Evolutionary conservation across 2,329 filamentous ascomycete genomes (phyloP), one percentile per base, ranked within the genome.

Genomic region (Alternaria sp.): DNA sequence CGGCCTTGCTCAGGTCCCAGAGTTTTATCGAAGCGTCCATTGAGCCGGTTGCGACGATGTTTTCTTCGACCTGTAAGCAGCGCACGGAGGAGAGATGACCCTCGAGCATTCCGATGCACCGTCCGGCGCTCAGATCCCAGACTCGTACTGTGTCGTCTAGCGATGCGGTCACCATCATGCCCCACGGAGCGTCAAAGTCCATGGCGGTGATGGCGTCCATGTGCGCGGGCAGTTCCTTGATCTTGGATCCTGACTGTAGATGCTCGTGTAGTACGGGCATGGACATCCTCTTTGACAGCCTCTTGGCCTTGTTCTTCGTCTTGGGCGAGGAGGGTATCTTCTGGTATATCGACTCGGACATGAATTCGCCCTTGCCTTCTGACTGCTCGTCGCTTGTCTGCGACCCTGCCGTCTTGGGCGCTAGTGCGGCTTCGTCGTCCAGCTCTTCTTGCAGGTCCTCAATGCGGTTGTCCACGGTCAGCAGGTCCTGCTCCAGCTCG

Each of bases 311-410:
- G 68, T 85, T 81, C 68, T 86, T 83, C 23, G 84, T 86, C 8
- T 49, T 59, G 32, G 60, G 60, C 32, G 86, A 84, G 7, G 77
- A 76, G 0, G 94, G 93, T 9, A 99, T 83, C 81, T 97, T 97
- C 70, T 96, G 92, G 79, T 98, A 99, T 71, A 99, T 93, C 12
- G 94, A 97, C 79, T 97, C 93, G 4, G 96, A 97, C 96, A 98
- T 98, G 83, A 98, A 99, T 1, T 87, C 87, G 46, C 74, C 65
- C 49, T 73, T 65, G 59, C 82, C 83, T 72, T 91, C 80, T 76
- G 91, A 81, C 68, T 86, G 63, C 81, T 87, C 79, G 67, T 85
- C 82, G 81, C 87, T 77, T 19, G 76, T 76, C 15, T 74, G 71
- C 19, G 79, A 74, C 13, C 70, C 67, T 12, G 80, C 77, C 17